Conservation (phyloP, 768 basidiomycete species). For the Sistotremastrum suecicum region DNA sequence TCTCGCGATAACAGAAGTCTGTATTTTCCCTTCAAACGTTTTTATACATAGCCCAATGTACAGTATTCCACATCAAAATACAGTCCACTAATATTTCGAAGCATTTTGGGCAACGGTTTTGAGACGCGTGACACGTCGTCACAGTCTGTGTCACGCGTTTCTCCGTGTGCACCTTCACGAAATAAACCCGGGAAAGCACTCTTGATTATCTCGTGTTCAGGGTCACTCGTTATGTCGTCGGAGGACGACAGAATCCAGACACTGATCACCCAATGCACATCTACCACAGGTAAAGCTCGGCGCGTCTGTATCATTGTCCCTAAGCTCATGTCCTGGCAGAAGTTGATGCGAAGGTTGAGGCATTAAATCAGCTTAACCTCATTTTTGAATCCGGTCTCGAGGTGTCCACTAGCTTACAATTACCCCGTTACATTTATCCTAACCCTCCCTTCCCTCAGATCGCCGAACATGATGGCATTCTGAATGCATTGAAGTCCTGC, state of each 20-base stretch:
- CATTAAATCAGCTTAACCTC: slow-evolving; percentile 60
- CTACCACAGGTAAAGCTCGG: slow-evolving; percentile 30
- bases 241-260: slow-evolving; percentile 38
- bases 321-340: slow-evolving; percentile 28
- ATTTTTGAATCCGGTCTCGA: slow-evolving; percentile 60
- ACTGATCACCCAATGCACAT: slow-evolving; percentile 52
- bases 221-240: slow-evolving; percentile 22
- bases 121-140: no score
- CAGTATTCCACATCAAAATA: no score
- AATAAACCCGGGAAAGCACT: no score
- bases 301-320: slow-evolving; percentile 2
- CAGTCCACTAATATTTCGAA: no score
- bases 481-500: slow-evolving; percentile 56
- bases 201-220: no score
- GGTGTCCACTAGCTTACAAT: slow-evolving; percentile 24
- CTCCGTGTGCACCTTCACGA: no score
- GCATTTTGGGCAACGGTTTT: no score
- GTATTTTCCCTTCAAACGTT: no score
- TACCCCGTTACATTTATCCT: slow-evolving; percentile 4
- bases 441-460: slow-evolving; percentile 32
- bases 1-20: no score
- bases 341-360: slow-evolving; percentile 70
- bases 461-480: slow-evolving; percentile 54
- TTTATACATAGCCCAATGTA: no score
- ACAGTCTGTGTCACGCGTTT: no score